These are phyloP conservation scores for Russula lepida DNA, from an alignment of 768 basidiomycete species.

Conservation along the genomic window DNA sequence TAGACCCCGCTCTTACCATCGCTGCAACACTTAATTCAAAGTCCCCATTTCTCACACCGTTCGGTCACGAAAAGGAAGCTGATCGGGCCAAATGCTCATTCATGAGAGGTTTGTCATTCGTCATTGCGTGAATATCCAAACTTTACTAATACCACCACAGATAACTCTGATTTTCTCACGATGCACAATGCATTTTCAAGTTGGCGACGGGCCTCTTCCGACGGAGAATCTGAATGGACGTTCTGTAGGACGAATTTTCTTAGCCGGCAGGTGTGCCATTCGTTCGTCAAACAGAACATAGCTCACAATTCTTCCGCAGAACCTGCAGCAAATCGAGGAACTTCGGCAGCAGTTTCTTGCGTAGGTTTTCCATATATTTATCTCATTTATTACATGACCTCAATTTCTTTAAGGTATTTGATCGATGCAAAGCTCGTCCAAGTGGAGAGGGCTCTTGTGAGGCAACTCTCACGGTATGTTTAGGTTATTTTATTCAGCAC, in stretches of 20 bases:
- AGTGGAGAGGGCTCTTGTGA: slow-evolving; percentile 54
- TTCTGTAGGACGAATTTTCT: slow-evolving; percentile 78
- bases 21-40: slow-evolving; percentile 89
- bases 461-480: slow-evolving; percentile 58
- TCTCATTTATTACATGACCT: background rate
- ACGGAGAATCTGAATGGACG: slow-evolving; percentile 50
- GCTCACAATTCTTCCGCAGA: slow-evolving; percentile 36
- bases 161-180: slow-evolving; percentile 92
- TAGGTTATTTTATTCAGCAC: background rate
- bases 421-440: slow-evolving; percentile 82
- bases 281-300: no score
- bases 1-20: slow-evolving; percentile 95
- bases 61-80: slow-evolving; percentile 82
- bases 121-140: background rate
- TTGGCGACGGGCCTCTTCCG: slow-evolving; percentile 73
- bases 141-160: slow-evolving; percentile 32
- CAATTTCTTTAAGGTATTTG: slow-evolving; percentile 49
- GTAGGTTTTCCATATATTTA: slow-evolving; percentile 12
- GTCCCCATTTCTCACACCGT: slow-evolving; percentile 84
- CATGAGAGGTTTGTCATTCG: slow-evolving; percentile 37
- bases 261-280: slow-evolving; percentile 59
- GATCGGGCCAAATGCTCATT: slow-evolving; percentile 77
- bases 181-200: slow-evolving; percentile 83
- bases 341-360: slow-evolving; percentile 66
- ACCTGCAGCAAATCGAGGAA: slow-evolving; percentile 93